phyloP scores from a whole-genome alignment of 2,329 filamentous ascomycete species.

The Microdochium nivale region DNA sequence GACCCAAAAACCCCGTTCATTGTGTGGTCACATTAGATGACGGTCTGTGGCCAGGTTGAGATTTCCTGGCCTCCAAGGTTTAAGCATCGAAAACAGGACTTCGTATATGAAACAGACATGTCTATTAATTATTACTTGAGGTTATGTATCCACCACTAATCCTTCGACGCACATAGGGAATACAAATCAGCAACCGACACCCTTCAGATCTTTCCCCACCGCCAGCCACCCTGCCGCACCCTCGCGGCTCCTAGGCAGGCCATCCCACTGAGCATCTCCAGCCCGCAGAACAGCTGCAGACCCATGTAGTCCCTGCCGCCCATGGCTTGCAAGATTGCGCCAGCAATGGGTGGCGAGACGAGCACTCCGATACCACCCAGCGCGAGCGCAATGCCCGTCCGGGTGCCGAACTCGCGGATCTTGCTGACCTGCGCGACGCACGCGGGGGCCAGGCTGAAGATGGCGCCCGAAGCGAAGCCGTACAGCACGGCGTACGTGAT shows the following conservation, averaged over 20 bases:
- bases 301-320: constrained; percentile 38
- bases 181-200: no score
- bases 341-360: constrained; percentile 59
- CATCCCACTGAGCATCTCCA: constrained; percentile 26
- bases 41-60: no score
- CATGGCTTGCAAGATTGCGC: constrained; percentile 44
- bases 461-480: constrained; percentile 56
- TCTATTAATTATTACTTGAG: no score
- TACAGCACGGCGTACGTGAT: constrained; percentile 55
- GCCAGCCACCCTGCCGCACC: constrained; percentile 13
- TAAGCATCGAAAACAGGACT: no score
- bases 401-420: constrained; percentile 58
- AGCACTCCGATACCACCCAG: constrained; percentile 55
- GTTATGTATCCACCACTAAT: no score
- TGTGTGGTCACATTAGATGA: no score
- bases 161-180: no score
- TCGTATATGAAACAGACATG: no score
- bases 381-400: constrained; percentile 57
- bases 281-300: constrained; percentile 58
- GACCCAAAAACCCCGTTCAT: no score
- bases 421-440: constrained; percentile 64
- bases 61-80: no score
- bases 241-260: constrained; percentile 15
- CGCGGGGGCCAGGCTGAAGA: constrained; percentile 51
- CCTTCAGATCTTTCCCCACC: background rate